These are phyloP conservation scores for Fraxinus latifolia DNA, from an alignment of 305 asterid species.

Conservation along the genomic window DNA sequence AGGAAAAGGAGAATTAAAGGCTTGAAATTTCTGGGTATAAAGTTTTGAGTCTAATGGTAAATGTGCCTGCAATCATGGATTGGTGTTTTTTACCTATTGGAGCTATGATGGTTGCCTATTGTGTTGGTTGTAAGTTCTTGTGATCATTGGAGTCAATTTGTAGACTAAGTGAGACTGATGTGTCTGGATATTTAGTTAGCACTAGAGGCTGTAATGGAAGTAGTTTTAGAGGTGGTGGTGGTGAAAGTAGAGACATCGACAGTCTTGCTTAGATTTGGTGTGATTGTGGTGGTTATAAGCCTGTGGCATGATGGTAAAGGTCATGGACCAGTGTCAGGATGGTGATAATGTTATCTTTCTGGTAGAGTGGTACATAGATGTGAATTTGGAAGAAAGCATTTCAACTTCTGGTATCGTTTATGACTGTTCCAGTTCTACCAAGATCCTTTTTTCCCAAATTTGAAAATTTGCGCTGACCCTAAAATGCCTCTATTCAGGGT, in stretches of 20 bases:
- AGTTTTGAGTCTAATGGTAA: not conserved
- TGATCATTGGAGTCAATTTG: not conserved
- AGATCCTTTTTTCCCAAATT: not conserved
- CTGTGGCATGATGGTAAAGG: not conserved
- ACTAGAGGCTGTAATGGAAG: not conserved
- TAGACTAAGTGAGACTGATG: not conserved
- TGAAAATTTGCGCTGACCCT: not conserved
- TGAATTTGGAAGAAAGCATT: not conserved
- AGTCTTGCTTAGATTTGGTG: not conserved
- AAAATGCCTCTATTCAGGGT: not conserved
- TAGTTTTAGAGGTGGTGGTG: not conserved
- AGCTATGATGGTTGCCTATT: not conserved
- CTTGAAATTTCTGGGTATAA: not conserved
- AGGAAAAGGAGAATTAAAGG: not conserved
- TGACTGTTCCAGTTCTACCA: not conserved
- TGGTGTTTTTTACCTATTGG: not conserved
- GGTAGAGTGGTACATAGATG: not conserved
- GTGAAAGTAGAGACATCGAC: not conserved
- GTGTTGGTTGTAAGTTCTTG: not conserved
- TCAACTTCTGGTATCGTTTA: not conserved
- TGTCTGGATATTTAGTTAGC: not conserved
- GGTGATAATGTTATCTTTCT: not conserved
- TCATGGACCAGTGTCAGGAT: not conserved
- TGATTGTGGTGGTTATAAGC: not conserved
- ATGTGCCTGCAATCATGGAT: not conserved